A percentile compares a stretch with the other conserved stretches of the same genome.
These are phyloP conservation scores for Mycena chlorophos DNA, from an alignment of 768 basidiomycete genomes.

Conservation along the genomic window DNA sequence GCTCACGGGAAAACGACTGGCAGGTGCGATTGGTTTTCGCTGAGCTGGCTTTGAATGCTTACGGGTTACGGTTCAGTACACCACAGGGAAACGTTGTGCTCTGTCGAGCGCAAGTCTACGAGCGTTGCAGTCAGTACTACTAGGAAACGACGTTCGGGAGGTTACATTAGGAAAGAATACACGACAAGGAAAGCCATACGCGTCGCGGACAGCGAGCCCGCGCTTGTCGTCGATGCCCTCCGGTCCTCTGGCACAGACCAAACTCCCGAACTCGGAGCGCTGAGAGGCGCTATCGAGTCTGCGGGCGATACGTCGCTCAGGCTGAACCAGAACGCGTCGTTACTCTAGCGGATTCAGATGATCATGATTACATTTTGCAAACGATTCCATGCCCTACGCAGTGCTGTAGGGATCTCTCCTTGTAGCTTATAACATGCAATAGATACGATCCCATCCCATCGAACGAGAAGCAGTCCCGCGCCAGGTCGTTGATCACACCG, in stretches of 20 bases:
- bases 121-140: slow-evolving; percentile 57
- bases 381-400: too few species aligned
- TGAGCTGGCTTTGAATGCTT: background rate
- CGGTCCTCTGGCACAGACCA: slow-evolving; percentile 18
- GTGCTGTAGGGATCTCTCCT: too few species aligned
- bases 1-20: slow-evolving; percentile 68
- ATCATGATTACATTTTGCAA: too few species aligned
- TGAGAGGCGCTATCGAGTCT: slow-evolving; percentile 5
- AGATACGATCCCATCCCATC: too few species aligned
- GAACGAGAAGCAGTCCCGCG: too few species aligned
- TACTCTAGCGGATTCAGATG: slow-evolving; percentile 7
- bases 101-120: slow-evolving; percentile 7
- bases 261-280: slow-evolving; percentile 15
- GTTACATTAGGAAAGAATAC: slow-evolving; percentile 59
- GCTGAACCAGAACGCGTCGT: slow-evolving; percentile 17
- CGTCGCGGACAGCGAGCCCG: background rate
- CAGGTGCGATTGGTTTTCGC: slow-evolving; percentile 46
- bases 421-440: too few species aligned
- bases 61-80: slow-evolving; percentile 46
- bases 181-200: slow-evolving; percentile 63
- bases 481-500: too few species aligned
- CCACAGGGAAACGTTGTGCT: slow-evolving; percentile 50
- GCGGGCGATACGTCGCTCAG: slow-evolving; percentile 11
- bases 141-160: slow-evolving; percentile 71
- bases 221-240: background rate